These are phyloP conservation scores for Phytophthora sansomeana DNA, from an alignment of 352 stramenopile genomes.

Conservation along the genomic window DNA sequence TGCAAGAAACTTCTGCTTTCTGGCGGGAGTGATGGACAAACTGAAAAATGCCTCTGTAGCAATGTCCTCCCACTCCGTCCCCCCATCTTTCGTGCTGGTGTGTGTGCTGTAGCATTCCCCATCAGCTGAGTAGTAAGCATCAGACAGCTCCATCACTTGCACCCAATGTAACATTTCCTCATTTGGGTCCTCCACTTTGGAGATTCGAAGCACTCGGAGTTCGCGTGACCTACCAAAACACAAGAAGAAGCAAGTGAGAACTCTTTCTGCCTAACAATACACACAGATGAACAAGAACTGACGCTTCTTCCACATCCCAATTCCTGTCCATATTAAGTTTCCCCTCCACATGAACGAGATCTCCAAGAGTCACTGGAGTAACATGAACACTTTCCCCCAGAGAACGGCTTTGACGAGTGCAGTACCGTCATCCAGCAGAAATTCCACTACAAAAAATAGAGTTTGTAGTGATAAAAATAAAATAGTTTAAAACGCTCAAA, in stretches of 20 bases:
- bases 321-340: constrained; percentile 76
- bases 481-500: not conserved
- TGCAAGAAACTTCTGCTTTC: constrained; percentile 40
- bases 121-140: constrained; percentile 45
- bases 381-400: constrained; percentile 41
- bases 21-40: constrained; percentile 31
- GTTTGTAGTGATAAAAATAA: not conserved
- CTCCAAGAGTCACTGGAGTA: constrained; percentile 46
- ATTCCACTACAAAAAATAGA: constrained; percentile 55
- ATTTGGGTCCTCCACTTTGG: constrained; percentile 66
- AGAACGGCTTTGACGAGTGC: constrained; percentile 64
- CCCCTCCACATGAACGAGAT: constrained; percentile 77
- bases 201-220: constrained; percentile 63
- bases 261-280: too few relatives aligned
- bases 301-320: constrained; percentile 39
- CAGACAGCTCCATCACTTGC: constrained; percentile 58
- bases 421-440: constrained; percentile 79
- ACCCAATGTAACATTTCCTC: constrained; percentile 82
- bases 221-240: constrained; percentile 46
- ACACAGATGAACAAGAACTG: too few relatives aligned
- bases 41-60: constrained; percentile 55
- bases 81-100: constrained; percentile 1
- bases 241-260: not conserved
- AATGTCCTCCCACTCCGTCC: constrained; percentile 50
- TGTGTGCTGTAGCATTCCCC: not conserved